phyloP scores from a whole-genome alignment of 441 rosid species.

The Flueggea neowawraea region DNA sequence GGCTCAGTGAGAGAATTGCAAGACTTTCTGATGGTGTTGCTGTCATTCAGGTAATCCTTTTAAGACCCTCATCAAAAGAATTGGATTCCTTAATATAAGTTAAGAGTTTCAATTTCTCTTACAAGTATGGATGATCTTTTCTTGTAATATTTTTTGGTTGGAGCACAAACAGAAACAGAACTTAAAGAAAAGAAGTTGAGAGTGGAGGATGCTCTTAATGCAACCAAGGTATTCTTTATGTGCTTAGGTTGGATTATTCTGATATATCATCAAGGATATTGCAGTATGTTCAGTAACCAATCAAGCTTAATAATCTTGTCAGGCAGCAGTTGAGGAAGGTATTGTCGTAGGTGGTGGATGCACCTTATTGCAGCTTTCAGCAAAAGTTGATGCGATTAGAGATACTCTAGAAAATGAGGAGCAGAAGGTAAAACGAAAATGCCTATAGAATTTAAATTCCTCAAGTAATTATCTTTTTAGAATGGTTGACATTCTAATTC shows the following conservation, averaged over 20 bases:
- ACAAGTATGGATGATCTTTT: conserved; percentile 39
- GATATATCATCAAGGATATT: too few relatives aligned
- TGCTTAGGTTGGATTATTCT: too few relatives aligned
- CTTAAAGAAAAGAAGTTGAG: conserved; percentile 94
- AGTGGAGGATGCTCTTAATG: conserved; percentile 97
- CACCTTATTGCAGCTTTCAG: conserved; percentile 72
- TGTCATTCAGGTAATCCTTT: conserved; percentile 65
- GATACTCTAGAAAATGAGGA: conserved; percentile 73
- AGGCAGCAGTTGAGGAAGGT: conserved; percentile 98
- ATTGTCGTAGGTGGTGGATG: conserved; percentile 98
- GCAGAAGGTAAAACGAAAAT: conserved; percentile 50
- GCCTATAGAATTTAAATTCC: too few relatives aligned
- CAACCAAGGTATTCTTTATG: conserved; percentile 62
- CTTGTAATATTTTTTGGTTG: background rate
- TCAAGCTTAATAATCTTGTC: background rate
- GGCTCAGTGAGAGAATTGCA: conserved; percentile 88
- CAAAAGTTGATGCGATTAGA: conserved; percentile 79
- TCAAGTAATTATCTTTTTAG: background rate
- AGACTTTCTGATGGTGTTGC: conserved; percentile 96
- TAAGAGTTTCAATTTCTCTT: too few relatives aligned
- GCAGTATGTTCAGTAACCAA: too few relatives aligned
- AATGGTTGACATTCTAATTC: background rate
- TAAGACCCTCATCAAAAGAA: background rate
- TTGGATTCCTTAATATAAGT: too few relatives aligned
- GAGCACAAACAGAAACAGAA: conserved; percentile 83